Conservation (phyloP, 371 early-diverging fungal genomes). For the Cokeromyces recurvatus region DNA sequence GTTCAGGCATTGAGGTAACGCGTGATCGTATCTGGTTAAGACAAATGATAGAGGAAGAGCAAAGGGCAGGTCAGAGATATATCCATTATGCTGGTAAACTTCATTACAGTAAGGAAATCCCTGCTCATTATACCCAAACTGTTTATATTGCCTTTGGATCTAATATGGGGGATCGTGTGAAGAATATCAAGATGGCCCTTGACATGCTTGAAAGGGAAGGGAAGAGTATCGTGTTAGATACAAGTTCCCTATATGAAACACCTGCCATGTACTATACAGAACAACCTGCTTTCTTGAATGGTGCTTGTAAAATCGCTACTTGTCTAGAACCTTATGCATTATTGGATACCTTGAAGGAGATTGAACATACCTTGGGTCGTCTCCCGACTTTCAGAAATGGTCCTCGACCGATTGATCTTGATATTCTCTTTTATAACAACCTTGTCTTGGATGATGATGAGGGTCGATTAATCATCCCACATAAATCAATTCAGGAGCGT, state of each 20-base stretch:
- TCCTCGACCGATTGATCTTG: constrained; percentile 92
- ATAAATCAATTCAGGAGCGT: constrained; percentile 83
- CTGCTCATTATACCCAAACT: constrained; percentile 33
- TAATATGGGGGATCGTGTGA: constrained; percentile 83
- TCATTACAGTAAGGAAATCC: constrained; percentile 23
- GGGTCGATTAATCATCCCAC: constrained; percentile 78
- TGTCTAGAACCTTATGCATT: constrained; percentile 70
- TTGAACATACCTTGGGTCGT: constrained; percentile 83
- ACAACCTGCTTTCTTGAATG: constrained; percentile 91
- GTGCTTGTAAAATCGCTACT: constrained; percentile 80
- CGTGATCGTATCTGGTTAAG: constrained; percentile 60
- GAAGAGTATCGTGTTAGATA: constrained; percentile 70
- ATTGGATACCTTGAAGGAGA: constrained; percentile 74
- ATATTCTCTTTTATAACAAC: constrained; percentile 89
- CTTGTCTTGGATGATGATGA: constrained; percentile 63
- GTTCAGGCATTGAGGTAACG: constrained; percentile 89
- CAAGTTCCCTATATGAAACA: constrained; percentile 95
- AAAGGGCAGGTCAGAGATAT: constrained; percentile 21
- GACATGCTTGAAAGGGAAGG: constrained; percentile 47
- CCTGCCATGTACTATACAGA: constrained; percentile 94
- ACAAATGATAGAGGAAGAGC: constrained; percentile 27
- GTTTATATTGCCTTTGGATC: constrained; percentile 87
- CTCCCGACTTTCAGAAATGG: constrained; percentile 73
- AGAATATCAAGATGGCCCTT: constrained; percentile 79
- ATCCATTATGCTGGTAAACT: constrained; percentile 23